Conservation (phyloP, 805 yeast species). For the Brettanomyces nanus region DNA sequence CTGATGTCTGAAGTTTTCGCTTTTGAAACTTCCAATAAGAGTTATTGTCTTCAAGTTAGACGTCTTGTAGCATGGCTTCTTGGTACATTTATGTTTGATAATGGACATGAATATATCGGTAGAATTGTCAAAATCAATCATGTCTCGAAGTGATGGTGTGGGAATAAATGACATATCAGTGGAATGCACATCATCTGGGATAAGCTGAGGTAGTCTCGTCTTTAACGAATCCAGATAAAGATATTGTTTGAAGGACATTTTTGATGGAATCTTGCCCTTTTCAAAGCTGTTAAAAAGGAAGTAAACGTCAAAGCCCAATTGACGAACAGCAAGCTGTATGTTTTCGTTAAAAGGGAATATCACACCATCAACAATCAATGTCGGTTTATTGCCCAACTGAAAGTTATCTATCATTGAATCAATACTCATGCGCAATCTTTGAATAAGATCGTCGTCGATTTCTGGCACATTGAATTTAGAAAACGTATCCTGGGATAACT, state of each 20-base stretch:
- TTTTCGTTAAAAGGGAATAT: constrained; percentile 39
- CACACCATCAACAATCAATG: constrained; percentile 68
- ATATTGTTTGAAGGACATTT: constrained; percentile 27
- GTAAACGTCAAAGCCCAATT: constrained; percentile 45
- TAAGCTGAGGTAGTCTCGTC: constrained; percentile 40
- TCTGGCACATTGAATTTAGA: background rate
- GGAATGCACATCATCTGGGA: constrained; percentile 38
- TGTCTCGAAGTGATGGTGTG: background rate
- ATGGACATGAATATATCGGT: constrained; percentile 1
- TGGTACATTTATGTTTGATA: background rate
- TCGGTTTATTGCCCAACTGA: constrained; percentile 35
- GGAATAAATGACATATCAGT: constrained; percentile 4
- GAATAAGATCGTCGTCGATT: background rate
- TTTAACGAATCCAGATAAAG: constrained; percentile 35
- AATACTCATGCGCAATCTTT: background rate
- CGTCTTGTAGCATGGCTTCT: background rate
- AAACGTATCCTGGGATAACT: background rate
- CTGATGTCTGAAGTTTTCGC: constrained; percentile 33
- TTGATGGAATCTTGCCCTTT: constrained; percentile 21
- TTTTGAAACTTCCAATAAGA: constrained; percentile 50
- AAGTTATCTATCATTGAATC: constrained; percentile 25
- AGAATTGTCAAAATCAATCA: background rate
- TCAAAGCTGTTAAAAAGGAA: constrained; percentile 23
- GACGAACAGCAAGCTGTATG: constrained; percentile 52
- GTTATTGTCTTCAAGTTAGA: constrained; percentile 29